Conservation (phyloP, 805 yeast species). For the Candida loeiensis region DNA sequence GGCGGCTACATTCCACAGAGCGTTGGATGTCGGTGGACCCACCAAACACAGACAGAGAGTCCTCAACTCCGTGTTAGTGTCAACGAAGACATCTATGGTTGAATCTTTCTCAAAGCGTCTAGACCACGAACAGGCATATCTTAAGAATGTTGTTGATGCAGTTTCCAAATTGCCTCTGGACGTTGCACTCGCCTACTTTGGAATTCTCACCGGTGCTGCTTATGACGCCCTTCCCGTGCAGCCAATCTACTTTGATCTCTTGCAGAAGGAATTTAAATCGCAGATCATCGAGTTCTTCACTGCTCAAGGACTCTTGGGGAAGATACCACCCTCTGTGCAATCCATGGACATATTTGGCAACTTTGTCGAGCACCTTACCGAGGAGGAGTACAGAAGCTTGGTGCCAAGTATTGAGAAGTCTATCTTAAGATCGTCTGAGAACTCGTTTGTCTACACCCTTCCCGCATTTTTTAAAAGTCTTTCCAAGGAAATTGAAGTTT, state of each 20-base stretch:
- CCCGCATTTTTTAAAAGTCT: constrained; percentile 43
- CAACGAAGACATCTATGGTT: constrained; percentile 25
- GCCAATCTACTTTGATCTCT: constrained; percentile 20
- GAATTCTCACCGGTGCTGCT: constrained; percentile 22
- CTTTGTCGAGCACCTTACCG: constrained; percentile 43
- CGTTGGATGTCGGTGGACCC: constrained; percentile 2
- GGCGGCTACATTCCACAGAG: constrained; percentile 16
- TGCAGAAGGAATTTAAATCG: constrained; percentile 10
- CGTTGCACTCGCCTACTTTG: constrained; percentile 19
- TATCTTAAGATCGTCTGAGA: constrained; percentile 74
- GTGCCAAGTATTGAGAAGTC: constrained; percentile 71
- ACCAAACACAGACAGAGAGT: constrained; percentile 20
- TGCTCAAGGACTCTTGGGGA: constrained; percentile 45
- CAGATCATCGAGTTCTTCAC: constrained; percentile 22
- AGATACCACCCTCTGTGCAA: constrained; percentile 35
- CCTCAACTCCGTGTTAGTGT: constrained; percentile 25
- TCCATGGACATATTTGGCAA: constrained; percentile 38
- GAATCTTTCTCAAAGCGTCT: constrained; percentile 6
- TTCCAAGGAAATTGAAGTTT: constrained; percentile 22
- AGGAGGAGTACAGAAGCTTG: constrained; percentile 29
- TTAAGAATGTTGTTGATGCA: constrained; percentile 3
- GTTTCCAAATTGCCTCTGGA: constrained; percentile 9
- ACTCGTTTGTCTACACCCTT: constrained; percentile 53
- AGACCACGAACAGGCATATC: constrained; percentile 2
- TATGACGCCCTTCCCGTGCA: constrained; percentile 21